phyloP scores from a whole-genome alignment of 306 rosid genomes.

The Purshia tridentata region DNA sequence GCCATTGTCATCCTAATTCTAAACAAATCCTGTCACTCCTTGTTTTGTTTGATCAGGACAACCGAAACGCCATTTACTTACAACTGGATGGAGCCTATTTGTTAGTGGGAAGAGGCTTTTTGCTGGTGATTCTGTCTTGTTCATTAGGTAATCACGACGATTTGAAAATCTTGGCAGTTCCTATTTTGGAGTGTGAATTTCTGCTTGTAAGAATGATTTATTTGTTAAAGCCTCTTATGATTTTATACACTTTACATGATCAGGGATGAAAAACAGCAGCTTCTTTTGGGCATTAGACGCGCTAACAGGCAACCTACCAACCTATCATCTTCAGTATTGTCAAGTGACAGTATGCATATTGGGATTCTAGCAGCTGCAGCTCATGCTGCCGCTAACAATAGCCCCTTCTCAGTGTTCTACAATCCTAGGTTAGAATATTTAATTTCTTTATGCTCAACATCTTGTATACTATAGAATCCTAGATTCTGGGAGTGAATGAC shows the following conservation, averaged over 20 bases:
- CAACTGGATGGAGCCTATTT: slow-evolving; percentile 97
- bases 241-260: slow-evolving; percentile 19
- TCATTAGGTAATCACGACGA: slow-evolving; percentile 60
- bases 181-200: background rate
- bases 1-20: slow-evolving; percentile 9
- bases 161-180: slow-evolving; percentile 5
- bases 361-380: slow-evolving; percentile 99
- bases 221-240: background rate
- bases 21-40: background rate
- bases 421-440: slow-evolving; percentile 72
- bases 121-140: slow-evolving; percentile 92
- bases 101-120: slow-evolving; percentile 89
- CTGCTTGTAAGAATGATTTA: background rate
- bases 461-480: background rate
- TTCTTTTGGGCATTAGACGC: slow-evolving; percentile 92
- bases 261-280: slow-evolving; percentile 96
- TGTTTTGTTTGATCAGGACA: slow-evolving; percentile 55
- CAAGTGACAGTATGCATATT: slow-evolving; percentile 97
- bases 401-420: slow-evolving; percentile 83
- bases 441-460: background rate
- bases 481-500: background rate
- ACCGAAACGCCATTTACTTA: slow-evolving; percentile 96
- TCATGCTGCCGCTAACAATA: slow-evolving; percentile 88
- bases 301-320: slow-evolving; percentile 87
- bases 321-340: slow-evolving; percentile 81